Evolutionary conservation across 768 basidiomycete genomes (phyloP).

Genomic region (Hirschioporus abietinus): DNA sequence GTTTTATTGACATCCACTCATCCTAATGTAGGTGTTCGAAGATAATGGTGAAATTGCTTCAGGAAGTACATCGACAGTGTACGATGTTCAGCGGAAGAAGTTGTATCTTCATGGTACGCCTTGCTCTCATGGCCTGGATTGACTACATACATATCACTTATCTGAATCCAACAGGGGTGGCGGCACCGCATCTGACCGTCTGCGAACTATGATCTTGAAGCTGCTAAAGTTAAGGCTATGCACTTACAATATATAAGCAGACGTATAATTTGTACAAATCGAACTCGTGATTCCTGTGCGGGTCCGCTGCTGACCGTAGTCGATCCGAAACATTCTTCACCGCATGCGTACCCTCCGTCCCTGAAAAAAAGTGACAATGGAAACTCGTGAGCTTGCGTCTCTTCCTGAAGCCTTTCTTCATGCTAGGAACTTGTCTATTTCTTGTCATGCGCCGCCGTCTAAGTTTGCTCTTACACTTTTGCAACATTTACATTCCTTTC

Average conservation of each 20-base stretch:
- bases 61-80: slow-evolving; percentile 50
- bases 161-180: slow-evolving; percentile 20
- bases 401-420: not conserved
- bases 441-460: not conserved
- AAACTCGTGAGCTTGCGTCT: not conserved
- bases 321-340: not conserved
- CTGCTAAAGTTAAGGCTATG: not conserved
- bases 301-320: not conserved
- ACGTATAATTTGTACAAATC: not conserved
- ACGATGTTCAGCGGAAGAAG: slow-evolving; percentile 43
- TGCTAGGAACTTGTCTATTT: not conserved
- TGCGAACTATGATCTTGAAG: slow-evolving; percentile 21
- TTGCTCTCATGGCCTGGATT: not conserved
- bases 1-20: not conserved
- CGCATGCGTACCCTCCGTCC: not conserved
- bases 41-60: slow-evolving; percentile 56
- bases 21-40: slow-evolving; percentile 49
- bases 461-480: not conserved
- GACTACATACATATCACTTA: slow-evolving; percentile 1
- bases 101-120: slow-evolving; percentile 57
- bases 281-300: not conserved
- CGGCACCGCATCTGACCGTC: slow-evolving; percentile 30
- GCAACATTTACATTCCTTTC: not conserved
- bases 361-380: not conserved
- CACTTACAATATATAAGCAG: not conserved